Base-by-base conservation (phyloP, 208 protist species). In the Trypanosoma cruzi region DNA sequence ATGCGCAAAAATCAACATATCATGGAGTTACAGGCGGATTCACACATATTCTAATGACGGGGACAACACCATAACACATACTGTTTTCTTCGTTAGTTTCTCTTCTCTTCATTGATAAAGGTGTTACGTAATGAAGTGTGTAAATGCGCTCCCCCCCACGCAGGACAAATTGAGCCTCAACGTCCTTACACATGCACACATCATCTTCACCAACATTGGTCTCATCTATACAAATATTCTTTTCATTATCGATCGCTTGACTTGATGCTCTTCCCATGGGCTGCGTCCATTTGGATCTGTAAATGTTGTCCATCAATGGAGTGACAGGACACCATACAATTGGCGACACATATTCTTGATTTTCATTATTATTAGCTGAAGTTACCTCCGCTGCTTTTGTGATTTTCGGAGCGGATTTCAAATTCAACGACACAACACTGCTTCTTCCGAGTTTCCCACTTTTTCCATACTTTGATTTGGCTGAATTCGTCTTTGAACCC, bases 1-100 rank as follows among this genome's bases (percentile, higher is more conserved):
- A n/a, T n/a, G n/a, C 40, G 1, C 40, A 67, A 56, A 42, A 57
- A 55, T 56, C 28, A 7, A 55, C n/a, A 67, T 20, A 8, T 46
- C 58, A 63, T 18, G 32, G 42, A 6, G 58, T 18, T 53, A 2
- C 4, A 26, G 58, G 20, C 20, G 26, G 11, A 49, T 26, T 13
- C 24, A 64, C 40, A 36, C 40, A 10, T 13, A 64, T 36, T 34
- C 29, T 32, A 53, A 64, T 64, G 4, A 40, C 40, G 1, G 8
- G 10, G 6, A 2, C n/a, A 18, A 1, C 4, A 34, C 29, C 13
- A 2, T n/a, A 5, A 8, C 29, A 20, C 37, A 52, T n/a, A 22
- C 3, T 14, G 8, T 3, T 11, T 52, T 22, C 10, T 8, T 52
- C 42, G 24, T 52, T n/a, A 3, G 22, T 2, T 31, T 20, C 58